Evolutionary conservation across 2,329 filamentous ascomycete genomes (phyloP).

Genomic region (Alternaria longipes): DNA sequence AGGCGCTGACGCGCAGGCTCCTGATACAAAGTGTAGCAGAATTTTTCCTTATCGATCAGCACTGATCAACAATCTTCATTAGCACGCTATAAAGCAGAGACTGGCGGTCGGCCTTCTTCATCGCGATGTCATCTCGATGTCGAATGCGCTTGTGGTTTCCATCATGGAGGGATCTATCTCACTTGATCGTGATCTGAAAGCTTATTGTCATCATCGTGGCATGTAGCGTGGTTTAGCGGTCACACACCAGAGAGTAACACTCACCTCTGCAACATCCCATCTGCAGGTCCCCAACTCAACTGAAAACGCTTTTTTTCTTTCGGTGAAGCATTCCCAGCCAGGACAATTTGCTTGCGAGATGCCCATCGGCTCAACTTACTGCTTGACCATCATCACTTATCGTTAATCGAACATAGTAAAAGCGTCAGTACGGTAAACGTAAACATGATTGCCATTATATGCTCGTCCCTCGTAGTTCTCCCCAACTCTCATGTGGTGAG

Average conservation of each 20-base stretch:
- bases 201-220: not conserved
- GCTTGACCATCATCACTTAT: not conserved
- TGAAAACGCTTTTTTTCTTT: not conserved
- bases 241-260: not conserved
- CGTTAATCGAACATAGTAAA: no score
- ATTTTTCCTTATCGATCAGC: not conserved
- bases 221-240: not conserved
- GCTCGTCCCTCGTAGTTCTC: not conserved
- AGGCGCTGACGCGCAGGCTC: not conserved
- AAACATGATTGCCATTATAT: not conserved
- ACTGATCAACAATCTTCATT: not conserved
- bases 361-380: not conserved
- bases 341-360: not conserved
- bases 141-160: no score
- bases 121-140: no score
- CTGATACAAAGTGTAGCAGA: not conserved
- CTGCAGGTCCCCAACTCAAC: not conserved
- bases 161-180: no score
- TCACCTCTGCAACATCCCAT: not conserved
- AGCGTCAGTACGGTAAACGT: not conserved
- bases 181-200: not conserved
- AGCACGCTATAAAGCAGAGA: not conserved
- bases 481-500: no score
- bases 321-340: not conserved
- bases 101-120: not conserved